Evolutionary conservation across 164 flowering plant species (phyloP), one percentile per base, ranked within the genome.

Genomic region (Malania oleifera): DNA sequence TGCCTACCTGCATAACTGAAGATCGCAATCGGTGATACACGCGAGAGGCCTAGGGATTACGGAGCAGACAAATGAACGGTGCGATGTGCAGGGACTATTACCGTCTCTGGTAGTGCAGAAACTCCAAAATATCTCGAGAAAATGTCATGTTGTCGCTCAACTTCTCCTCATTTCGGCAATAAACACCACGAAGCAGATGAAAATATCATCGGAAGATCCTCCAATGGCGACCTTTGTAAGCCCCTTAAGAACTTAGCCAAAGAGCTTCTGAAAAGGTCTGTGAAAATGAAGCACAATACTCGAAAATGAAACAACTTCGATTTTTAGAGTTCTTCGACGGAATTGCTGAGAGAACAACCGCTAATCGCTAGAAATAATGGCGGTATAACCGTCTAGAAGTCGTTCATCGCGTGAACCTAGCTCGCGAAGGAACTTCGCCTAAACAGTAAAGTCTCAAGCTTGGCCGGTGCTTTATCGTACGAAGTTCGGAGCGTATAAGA

Each of bases 171-270:
- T 53, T n/a, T 28, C 6, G 38, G 44, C 51, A 57, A 54, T 9
- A 40, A 49, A 35, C 61, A 39, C 52, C 56, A 56, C 52, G 27
- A 60, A 66, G 26, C 38, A 61, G 31, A 57, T n/a, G 13, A n/a
- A 4, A 31, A 31, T 9, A 31, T 9, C 35, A 31, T 9, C 35
- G 13, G 14, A 38, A 15, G 15, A 43, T 17, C 46, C 46, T n/a
- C 46, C 46, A 17, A 43, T 43, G 25, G 18, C 35, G 13, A 29
- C 38, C 55, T 8, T 49, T 38, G 41, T 31, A 31, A 31, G 9
- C 37, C 5, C n/a, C n/a, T 39, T 13, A 2, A 39, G 14, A 7
- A 13, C 11, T 14, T 2, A 39, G 43, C 2, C 11, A 14, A 8
- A 14, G 15, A 39, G 10, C 14, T 39, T 39, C 43, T 13, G 43